Evolutionary conservation across 371 early-diverging fungal species (phyloP).

Genomic region (Actinomortierella ambigua): DNA sequence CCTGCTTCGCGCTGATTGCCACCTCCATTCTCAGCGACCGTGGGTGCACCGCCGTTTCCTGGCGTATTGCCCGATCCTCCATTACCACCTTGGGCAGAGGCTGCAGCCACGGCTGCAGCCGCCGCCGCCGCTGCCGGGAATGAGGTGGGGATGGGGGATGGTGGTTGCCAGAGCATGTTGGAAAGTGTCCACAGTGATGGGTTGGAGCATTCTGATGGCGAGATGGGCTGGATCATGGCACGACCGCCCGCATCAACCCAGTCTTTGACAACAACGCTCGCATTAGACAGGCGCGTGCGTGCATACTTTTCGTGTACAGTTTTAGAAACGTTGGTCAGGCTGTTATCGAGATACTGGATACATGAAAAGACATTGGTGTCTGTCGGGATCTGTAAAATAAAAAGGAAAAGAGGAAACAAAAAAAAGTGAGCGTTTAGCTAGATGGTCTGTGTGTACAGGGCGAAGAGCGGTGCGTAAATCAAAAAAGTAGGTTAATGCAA

Average conservation of each 20-base stretch:
- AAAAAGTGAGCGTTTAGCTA: background rate
- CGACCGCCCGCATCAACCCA: constrained; percentile 46
- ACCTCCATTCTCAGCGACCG: no score
- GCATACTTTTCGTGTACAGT: constrained; percentile 45
- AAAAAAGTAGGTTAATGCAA: background rate
- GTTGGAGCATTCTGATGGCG: constrained; percentile 21
- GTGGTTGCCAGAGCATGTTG: constrained; percentile 45
- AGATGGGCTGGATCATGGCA: constrained; percentile 35
- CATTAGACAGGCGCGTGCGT: constrained; percentile 28
- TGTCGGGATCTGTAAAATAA: constrained; percentile 20
- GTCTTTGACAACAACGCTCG: constrained; percentile 43
- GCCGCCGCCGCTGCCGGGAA: constrained; percentile 12
- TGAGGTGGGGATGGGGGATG: constrained; percentile 38
- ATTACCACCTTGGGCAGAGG: no score
- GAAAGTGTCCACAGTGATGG: constrained; percentile 31
- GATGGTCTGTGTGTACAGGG: background rate
- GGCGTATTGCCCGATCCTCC: no score
- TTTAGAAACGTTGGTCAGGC: constrained; percentile 44
- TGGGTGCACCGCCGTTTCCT: no score
- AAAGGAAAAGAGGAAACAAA: background rate
- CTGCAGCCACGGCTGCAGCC: no score
- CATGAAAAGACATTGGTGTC: constrained; percentile 38
- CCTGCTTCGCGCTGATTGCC: no score
- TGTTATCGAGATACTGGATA: constrained; percentile 40
- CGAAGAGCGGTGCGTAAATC: background rate